Conservation (phyloP, 2,329 filamentous ascomycete genomes). For the Fusarium cyanostomum region DNA sequence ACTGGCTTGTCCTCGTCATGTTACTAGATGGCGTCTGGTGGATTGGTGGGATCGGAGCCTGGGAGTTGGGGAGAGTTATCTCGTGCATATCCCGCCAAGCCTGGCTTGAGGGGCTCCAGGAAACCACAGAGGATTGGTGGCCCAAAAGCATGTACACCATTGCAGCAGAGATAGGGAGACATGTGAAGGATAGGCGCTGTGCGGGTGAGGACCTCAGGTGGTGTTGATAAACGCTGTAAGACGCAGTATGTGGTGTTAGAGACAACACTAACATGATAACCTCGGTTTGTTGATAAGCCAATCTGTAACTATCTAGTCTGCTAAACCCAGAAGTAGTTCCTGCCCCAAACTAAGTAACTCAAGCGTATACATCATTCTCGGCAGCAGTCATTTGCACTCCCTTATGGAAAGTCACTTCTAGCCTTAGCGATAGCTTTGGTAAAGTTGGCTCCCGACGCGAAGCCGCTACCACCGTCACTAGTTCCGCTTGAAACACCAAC, state of each 20-base stretch:
- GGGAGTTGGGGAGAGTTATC: constrained; percentile 47
- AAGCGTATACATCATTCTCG: too few species aligned
- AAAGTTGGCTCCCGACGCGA: constrained; percentile 1
- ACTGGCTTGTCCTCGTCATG: constrained; percentile 52
- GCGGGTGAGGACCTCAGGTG: too few species aligned
- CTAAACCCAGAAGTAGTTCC: too few species aligned
- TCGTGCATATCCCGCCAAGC: constrained; percentile 15
- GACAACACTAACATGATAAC: too few species aligned
- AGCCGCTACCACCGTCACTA: neutral
- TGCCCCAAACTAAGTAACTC: too few species aligned
- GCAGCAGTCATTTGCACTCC: neutral
- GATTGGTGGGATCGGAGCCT: constrained; percentile 49
- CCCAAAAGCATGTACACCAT: constrained; percentile 48
- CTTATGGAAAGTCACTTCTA: constrained; percentile 1
- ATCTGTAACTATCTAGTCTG: too few species aligned
- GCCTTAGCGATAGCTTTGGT: neutral
- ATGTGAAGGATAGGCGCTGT: neutral
- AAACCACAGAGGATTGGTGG: constrained; percentile 45
- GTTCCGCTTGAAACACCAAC: constrained; percentile 4
- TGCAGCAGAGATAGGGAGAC: constrained; percentile 11
- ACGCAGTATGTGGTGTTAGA: too few species aligned
- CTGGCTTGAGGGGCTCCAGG: constrained; percentile 12
- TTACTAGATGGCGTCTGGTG: constrained; percentile 53
- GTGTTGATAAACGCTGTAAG: too few species aligned
- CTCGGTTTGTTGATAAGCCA: too few species aligned